These are phyloP conservation scores for Colletotrichum scovillei DNA, from an alignment of 2,329 filamentous ascomycete species.

Conservation along the genomic window DNA sequence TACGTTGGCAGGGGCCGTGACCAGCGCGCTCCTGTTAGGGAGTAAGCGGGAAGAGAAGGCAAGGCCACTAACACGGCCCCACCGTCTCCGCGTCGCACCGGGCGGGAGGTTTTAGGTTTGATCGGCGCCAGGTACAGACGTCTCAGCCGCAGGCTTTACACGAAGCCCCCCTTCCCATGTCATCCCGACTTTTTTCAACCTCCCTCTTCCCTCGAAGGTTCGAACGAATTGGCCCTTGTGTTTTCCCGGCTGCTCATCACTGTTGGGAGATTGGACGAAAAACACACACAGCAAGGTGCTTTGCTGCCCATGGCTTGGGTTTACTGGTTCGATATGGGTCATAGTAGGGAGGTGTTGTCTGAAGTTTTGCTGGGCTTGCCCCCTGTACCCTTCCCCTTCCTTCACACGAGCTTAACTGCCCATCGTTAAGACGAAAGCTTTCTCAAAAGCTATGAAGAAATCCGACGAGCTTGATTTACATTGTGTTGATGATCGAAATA, in stretches of 20 bases:
- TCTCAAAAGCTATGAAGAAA: slow-evolving; percentile 8
- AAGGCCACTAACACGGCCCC: background rate
- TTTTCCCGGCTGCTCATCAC: background rate
- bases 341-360: background rate
- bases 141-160: slow-evolving; percentile 36
- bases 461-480: background rate
- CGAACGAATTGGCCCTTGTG: background rate
- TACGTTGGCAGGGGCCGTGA: slow-evolving; percentile 19
- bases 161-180: slow-evolving; percentile 1
- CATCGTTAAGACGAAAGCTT: slow-evolving; percentile 3
- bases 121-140: slow-evolving; percentile 36
- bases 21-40: slow-evolving; percentile 12
- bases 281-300: background rate
- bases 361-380: background rate
- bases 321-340: background rate
- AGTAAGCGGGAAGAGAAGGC: background rate
- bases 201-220: background rate
- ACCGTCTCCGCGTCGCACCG: slow-evolving; percentile 7
- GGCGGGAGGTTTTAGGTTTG: slow-evolving; percentile 36
- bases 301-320: background rate
- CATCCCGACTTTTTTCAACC: slow-evolving; percentile 18
- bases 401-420: slow-evolving; percentile 13
- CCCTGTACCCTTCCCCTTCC: background rate
- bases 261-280: slow-evolving; percentile 21
- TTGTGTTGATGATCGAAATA: background rate